Evolutionary conservation across 495 filamentous ascomycete genomes (phyloP).

Genomic region (Stereocaulon alpinum): DNA sequence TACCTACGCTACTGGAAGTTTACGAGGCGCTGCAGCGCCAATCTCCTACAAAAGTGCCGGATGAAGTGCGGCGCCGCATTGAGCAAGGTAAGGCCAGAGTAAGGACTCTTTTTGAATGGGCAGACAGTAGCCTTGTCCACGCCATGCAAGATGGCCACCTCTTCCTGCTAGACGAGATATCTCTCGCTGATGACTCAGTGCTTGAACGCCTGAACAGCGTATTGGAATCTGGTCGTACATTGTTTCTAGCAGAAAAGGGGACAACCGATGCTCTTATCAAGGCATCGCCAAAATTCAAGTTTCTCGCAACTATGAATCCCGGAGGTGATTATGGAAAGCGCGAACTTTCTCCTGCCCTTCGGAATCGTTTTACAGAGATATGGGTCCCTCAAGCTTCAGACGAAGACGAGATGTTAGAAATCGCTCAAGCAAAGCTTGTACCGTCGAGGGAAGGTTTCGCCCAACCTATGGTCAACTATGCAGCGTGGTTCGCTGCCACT

Average conservation of each 20-base stretch:
- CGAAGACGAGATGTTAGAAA: conserved; percentile 74
- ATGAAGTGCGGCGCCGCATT: conserved; percentile 45
- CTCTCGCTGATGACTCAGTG: conserved; percentile 94
- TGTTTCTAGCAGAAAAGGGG: conserved; percentile 91
- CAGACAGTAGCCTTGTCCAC: conserved; percentile 85
- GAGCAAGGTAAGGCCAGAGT: conserved; percentile 47
- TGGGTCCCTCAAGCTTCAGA: conserved; percentile 84
- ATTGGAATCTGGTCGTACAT: conserved; percentile 75
- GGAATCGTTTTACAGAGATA: conserved; percentile 97
- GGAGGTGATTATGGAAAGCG: conserved; percentile 97
- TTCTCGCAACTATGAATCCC: conserved; percentile 97
- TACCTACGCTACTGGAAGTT: conserved; percentile 30
- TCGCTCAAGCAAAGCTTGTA: conserved; percentile 64
- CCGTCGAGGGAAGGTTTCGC: conserved; percentile 40
- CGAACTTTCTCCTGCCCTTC: conserved; percentile 87
- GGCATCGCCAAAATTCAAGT: conserved; percentile 80
- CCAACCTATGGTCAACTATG: conserved; percentile 65
- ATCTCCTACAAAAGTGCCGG: conserved; percentile 34
- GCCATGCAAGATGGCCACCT: conserved; percentile 84
- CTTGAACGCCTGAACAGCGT: conserved; percentile 95
- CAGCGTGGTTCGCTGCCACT: conserved; percentile 78
- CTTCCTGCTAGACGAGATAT: conserved; percentile 96
- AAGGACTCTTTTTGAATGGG: conserved; percentile 92
- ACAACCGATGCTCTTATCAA: conserved; percentile 65
- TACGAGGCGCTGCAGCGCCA: conserved; percentile 37